Percentiles rank a stretch among this genome's conserved stretches.
Evolutionary conservation across 108 stramenopile genomes (phyloP).

Genomic region (Nitzschia putrida): DNA sequence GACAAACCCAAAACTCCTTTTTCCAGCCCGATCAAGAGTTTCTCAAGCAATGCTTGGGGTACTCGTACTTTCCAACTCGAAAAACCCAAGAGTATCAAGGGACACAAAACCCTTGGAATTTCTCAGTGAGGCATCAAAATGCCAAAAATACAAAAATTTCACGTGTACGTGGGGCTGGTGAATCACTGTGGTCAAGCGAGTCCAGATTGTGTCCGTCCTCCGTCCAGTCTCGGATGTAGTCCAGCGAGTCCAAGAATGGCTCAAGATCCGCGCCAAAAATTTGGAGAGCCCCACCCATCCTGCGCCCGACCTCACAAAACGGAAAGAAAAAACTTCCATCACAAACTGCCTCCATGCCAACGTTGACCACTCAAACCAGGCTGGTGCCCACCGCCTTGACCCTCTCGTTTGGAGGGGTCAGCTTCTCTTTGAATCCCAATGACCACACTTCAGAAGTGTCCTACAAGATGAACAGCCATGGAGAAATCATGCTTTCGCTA

Average conservation of each 20-base stretch:
- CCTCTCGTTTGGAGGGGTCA: conserved; percentile 57
- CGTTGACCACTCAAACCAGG: not conserved
- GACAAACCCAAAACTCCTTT: too few species aligned
- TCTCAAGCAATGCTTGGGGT: too few species aligned
- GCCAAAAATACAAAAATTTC: too few species aligned
- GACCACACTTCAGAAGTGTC: conserved; percentile 30
- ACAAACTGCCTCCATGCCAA: conserved; percentile 9
- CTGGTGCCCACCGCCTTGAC: conserved; percentile 35
- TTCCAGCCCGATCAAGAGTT: too few species aligned
- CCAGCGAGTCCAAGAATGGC: not conserved
- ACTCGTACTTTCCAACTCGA: too few species aligned
- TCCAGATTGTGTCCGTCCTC: too few species aligned
- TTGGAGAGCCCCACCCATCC: not conserved
- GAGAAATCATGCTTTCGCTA: conserved; percentile 43
- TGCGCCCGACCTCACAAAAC: not conserved
- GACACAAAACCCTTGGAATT: too few species aligned
- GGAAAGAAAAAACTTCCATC: not conserved
- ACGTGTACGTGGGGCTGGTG: too few species aligned
- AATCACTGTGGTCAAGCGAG: too few species aligned
- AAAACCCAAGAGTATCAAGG: too few species aligned
- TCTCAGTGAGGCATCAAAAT: too few species aligned
- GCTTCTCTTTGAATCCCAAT: conserved; percentile 45
- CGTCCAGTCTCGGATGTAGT: too few species aligned
- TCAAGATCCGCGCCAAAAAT: not conserved
- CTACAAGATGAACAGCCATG: conserved; percentile 23